Percentiles rank a stretch among this genome's conserved stretches.
These are phyloP conservation scores for Xylaria nigripes DNA, from an alignment of 495 filamentous ascomycete species.

Conservation along the genomic window DNA sequence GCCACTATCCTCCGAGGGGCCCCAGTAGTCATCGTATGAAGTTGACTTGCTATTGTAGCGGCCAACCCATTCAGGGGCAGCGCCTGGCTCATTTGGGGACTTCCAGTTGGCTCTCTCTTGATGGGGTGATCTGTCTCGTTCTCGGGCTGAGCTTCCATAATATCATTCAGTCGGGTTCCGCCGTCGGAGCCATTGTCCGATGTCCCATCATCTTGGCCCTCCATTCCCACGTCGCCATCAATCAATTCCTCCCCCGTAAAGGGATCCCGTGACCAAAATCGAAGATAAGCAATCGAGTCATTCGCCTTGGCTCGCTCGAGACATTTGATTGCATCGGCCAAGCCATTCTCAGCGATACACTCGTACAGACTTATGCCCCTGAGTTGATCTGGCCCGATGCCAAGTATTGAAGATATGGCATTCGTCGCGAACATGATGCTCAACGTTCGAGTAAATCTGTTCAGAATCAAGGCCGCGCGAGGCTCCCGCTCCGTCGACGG, in stretches of 20 bases:
- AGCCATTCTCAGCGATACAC: conserved; percentile 68
- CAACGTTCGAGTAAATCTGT: conserved; percentile 75
- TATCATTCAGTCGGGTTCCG: conserved; percentile 5
- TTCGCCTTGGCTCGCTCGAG: conserved; percentile 85
- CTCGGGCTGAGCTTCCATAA: conserved; percentile 31
- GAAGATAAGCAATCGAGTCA: conserved; percentile 85
- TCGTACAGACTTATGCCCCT: conserved; percentile 70
- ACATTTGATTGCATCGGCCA: conserved; percentile 65
- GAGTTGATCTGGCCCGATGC: conserved; percentile 56
- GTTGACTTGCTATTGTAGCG: background rate
- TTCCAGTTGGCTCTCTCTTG: conserved; percentile 10
- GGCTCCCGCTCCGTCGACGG: conserved; percentile 63
- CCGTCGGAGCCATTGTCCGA: conserved; percentile 23
- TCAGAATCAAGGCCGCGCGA: conserved; percentile 76
- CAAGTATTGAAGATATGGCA: conserved; percentile 63
- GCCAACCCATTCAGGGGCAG: background rate
- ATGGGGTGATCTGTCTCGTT: conserved; percentile 5
- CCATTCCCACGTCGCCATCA: conserved; percentile 29
- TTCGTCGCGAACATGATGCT: conserved; percentile 83
- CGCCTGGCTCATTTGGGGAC: background rate
- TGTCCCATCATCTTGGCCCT: conserved; percentile 23
- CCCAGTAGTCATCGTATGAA: background rate
- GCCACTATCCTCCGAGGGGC: conserved; percentile 1
- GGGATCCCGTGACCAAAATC: conserved; percentile 82
- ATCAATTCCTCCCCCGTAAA: conserved; percentile 31